A percentile compares a stretch with the other conserved stretches of the same genome.
These are phyloP conservation scores for Trichoderma sp. DNA, from an alignment of 2,329 filamentous ascomycete genomes.

Conservation along the genomic window DNA sequence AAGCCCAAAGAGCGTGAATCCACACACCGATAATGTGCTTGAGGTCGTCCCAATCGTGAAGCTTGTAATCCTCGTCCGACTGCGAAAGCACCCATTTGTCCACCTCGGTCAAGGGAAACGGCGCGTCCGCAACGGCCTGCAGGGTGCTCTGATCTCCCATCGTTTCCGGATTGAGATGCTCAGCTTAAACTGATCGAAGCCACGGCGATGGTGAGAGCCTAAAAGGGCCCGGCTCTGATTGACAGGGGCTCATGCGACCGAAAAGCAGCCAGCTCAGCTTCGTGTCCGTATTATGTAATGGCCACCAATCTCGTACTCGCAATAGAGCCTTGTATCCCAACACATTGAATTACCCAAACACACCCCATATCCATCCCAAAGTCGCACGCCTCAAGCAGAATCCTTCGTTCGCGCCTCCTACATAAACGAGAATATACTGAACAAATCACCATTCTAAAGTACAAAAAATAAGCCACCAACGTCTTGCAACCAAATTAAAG, in stretches of 20 bases:
- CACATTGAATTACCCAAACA: not conserved
- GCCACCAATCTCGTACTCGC: constrained; percentile 4
- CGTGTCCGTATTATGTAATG: constrained; percentile 6
- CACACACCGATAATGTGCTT: constrained; percentile 62
- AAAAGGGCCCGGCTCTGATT: not conserved
- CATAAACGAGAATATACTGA: not conserved
- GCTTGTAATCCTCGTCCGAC: constrained; percentile 68
- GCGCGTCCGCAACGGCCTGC: constrained; percentile 39
- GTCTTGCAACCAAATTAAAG: not conserved
- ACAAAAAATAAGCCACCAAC: not conserved
- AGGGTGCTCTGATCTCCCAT: constrained; percentile 41
- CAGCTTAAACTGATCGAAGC: not conserved
- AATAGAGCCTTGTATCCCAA: not conserved
- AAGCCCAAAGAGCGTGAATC: not conserved
- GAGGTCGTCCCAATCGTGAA: constrained; percentile 72
- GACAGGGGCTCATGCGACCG: not conserved
- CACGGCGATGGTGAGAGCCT: not conserved
- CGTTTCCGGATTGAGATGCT: constrained; percentile 11
- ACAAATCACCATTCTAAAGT: not conserved
- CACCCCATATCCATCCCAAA: not conserved
- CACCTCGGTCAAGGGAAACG: constrained; percentile 59
- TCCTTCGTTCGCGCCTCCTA: not conserved
- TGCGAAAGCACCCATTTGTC: constrained; percentile 59
- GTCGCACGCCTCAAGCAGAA: not conserved
- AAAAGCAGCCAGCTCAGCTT: not conserved